phyloP scores from a whole-genome alignment of 2,329 filamentous ascomycete genomes.

The Lasiodiplodia hormozganensis region DNA sequence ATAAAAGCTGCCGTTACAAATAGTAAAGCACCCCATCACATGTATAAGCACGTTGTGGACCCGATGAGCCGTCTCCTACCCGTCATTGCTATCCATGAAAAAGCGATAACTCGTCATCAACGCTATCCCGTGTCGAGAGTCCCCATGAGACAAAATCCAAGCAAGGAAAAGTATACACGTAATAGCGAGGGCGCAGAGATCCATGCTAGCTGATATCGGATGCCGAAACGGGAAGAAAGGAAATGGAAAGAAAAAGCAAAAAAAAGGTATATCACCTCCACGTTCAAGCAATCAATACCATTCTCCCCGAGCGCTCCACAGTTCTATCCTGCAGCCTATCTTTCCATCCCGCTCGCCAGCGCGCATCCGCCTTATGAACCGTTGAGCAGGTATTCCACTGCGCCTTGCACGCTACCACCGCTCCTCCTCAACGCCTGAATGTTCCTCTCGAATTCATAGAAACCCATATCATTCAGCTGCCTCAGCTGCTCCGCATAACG shows the following conservation, averaged over 20 bases:
- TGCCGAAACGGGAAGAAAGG: neutral
- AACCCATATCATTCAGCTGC: conserved; percentile 98
- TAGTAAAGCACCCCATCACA: neutral
- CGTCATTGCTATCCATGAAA: neutral
- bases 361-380: conserved; percentile 2
- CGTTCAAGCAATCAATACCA: neutral
- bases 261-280: conserved; percentile 19
- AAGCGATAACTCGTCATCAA: neutral
- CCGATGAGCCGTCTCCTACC: neutral
- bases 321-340: neutral
- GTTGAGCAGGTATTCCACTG: conserved; percentile 72
- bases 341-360: no score
- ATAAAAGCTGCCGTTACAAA: neutral
- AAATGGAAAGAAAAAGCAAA: neutral
- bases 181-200: conserved; percentile 12
- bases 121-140: neutral
- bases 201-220: conserved; percentile 7
- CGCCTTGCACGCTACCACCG: conserved; percentile 93
- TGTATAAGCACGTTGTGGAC: neutral
- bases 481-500: conserved; percentile 87
- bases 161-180: conserved; percentile 4
- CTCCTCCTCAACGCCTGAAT: conserved; percentile 85
- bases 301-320: neutral
- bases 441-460: conserved; percentile 95
- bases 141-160: neutral